These are phyloP conservation scores for Solanum hybrid DNA, from an alignment of 305 asterid species.

Conservation along the genomic window DNA sequence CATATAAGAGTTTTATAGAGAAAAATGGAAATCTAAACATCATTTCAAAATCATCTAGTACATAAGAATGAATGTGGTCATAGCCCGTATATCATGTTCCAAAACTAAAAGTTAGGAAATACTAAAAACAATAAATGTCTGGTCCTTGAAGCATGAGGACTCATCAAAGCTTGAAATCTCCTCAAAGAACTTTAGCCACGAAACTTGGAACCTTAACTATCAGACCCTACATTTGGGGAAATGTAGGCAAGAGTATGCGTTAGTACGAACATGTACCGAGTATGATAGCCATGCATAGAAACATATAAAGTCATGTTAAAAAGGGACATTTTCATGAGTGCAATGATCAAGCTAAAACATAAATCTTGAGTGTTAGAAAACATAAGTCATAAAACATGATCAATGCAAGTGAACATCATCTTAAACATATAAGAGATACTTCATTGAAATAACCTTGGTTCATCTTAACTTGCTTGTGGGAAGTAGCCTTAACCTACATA, in stretches of 20 bases:
- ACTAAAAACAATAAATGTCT: neutral
- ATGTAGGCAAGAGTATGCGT: neutral
- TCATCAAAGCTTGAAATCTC: neutral
- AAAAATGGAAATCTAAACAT: neutral
- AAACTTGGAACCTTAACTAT: neutral
- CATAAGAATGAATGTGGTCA: neutral
- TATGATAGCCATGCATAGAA: neutral
- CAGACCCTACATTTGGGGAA: neutral
- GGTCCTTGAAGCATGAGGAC: neutral
- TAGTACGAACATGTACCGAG: neutral
- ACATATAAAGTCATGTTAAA: neutral
- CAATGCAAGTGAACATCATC: neutral
- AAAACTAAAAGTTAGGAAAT: neutral
- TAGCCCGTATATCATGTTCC: neutral
- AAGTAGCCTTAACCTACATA: neutral
- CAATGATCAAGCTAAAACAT: neutral
- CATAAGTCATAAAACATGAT: neutral
- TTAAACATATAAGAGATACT: neutral
- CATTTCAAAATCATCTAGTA: neutral
- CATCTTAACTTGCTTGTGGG: neutral
- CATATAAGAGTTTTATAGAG: neutral
- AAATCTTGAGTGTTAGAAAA: neutral
- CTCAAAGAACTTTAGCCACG: neutral
- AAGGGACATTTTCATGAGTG: neutral
- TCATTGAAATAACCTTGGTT: neutral